Base-by-base conservation (phyloP, 2,329 filamentous ascomycete genomes). In the Ilyonectria mors-panacis region DNA sequence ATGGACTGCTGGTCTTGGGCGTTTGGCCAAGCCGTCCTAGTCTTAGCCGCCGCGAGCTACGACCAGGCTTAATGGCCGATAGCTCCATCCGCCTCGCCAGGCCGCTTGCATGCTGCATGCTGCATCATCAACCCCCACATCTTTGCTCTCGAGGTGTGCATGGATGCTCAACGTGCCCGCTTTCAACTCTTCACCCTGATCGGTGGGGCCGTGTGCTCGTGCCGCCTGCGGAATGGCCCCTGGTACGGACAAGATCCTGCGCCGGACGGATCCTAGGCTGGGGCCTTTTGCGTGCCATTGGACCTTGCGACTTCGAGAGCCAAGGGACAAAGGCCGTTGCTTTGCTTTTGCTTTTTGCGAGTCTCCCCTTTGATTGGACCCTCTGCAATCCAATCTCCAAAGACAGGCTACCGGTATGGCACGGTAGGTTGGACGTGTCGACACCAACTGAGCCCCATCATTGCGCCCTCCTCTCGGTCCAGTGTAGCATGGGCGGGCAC, bases 331-430 rank as follows among this genome's bases (percentile, higher is more conserved):
- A 67, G 59, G 62, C 51, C 68, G 60, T 62, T 59, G 17, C 56
- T 62, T 68, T 75, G 70, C 4, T 26, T 26, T 26, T 26, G 26
- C 63, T 69, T 75, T 75, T 73, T 70, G 55, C n/a, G 57, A 56
- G 59, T 19, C 45, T 21, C 42, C 51, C 53, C 13, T 42, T 67
- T 70, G 65, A 73, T 74, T 74, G 73, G 71, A 54, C 56, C 59
- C 51, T 55, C 51, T 21, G 56, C 53, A 70, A 67, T 54, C 54
- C 69, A 69, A 70, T 67, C 67, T 70, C 68, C 67, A 62, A 66
- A 33, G 35, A 60, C 57, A 50, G 57, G 51, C 55, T 59, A 59
- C 10, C 26, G 26, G 12, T 13, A 28, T 55, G 48, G 37, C 48
- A 55, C 33, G 23, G 55, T 26, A 60, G 33, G 30, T 42, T 55